Conservation (phyloP, 1,284 basidiomycete species). For the Cutaneotrichosporon arboriforme region DNA sequence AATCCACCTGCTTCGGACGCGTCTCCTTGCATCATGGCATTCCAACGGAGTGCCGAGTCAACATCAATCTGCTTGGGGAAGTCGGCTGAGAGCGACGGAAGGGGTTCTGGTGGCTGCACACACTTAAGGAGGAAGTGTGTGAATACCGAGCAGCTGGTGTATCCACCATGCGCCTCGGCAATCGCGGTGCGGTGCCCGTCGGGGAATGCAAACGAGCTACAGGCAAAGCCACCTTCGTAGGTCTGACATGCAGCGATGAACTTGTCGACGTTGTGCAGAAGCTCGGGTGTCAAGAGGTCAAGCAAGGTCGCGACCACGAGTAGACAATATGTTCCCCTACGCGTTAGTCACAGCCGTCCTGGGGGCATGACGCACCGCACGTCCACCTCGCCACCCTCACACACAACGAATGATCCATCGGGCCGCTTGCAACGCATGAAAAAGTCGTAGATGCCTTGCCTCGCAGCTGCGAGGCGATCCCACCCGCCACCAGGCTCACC, state of each 20-base stretch:
- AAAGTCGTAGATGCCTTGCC: conserved; percentile 76
- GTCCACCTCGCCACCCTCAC: conserved; percentile 84
- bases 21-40: conserved; percentile 76
- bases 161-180: conserved; percentile 96
- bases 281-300: conserved; percentile 79
- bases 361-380: conserved; percentile 60
- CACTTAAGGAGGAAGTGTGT: conserved; percentile 66
- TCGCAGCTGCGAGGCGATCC: conserved; percentile 63
- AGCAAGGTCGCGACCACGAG: conserved; percentile 65
- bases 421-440: conserved; percentile 89
- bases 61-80: conserved; percentile 57
- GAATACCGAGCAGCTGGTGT: conserved; percentile 87
- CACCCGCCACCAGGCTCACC: conserved; percentile 61
- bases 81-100: conserved; percentile 12
- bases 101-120: conserved; percentile 11
- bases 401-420: conserved; percentile 90
- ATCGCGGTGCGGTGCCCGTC: conserved; percentile 51
- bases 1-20: conserved; percentile 87
- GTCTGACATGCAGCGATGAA: conserved; percentile 71
- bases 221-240: conserved; percentile 94
- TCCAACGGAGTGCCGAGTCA: conserved; percentile 69
- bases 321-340: conserved; percentile 69
- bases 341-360: conserved; percentile 13
- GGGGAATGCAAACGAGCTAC: conserved; percentile 56
- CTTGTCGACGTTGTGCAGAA: conserved; percentile 56